Conservation (phyloP, 257 asterid genomes). For the Penstemon newberryi region DNA sequence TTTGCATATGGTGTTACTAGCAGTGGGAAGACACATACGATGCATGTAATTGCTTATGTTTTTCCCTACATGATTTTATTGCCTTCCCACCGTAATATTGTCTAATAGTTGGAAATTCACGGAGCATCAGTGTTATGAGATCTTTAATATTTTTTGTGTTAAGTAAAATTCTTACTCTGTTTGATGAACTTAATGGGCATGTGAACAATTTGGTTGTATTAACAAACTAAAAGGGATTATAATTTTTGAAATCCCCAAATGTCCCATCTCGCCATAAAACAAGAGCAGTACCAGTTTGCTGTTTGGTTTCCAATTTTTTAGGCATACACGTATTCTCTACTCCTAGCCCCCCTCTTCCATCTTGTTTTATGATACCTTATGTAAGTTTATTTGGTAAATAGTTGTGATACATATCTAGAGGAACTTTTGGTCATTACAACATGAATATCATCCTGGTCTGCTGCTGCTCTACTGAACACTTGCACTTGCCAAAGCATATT, state of each 20-base stretch:
- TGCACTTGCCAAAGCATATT: neutral
- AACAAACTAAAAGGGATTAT: neutral
- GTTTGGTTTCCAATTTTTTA: neutral
- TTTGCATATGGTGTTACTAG: conserved; percentile 89
- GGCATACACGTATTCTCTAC: neutral
- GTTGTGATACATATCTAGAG: neutral
- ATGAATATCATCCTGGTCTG: conserved; percentile 3
- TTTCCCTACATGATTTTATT: conserved; percentile 12
- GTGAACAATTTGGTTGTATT: neutral
- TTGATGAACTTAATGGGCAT: neutral
- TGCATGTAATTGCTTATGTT: conserved; percentile 62
- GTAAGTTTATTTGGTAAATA: neutral
- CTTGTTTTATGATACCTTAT: neutral
- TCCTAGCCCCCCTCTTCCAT: neutral
- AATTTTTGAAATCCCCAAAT: neutral
- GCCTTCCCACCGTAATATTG: neutral
- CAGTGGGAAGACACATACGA: conserved; percentile 89
- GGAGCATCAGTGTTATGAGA: conserved; percentile 14
- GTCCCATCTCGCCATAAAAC: neutral
- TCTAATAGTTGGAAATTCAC: neutral
- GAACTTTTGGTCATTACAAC: neutral
- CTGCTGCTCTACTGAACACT: conserved; percentile 1
- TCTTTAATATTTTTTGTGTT: neutral
- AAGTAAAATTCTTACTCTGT: neutral
- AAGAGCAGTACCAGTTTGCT: neutral